These are phyloP conservation scores for Tricholoma saponaceum DNA, from an alignment of 768 basidiomycete genomes.

Conservation along the genomic window DNA sequence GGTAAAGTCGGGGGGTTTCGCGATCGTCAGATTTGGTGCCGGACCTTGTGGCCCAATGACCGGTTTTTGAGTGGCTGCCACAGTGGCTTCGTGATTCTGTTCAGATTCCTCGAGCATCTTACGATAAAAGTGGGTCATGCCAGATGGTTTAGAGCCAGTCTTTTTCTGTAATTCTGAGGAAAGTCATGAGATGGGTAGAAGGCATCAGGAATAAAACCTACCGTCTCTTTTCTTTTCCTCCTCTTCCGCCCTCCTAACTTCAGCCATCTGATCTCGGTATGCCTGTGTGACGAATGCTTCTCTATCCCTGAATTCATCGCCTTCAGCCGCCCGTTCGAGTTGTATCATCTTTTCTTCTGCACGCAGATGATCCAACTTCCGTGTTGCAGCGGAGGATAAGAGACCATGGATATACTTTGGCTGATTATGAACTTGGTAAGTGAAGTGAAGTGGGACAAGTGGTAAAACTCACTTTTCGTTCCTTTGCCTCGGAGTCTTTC, in stretches of 20 bases:
- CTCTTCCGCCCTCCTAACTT: conserved; percentile 86
- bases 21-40: conserved; percentile 66
- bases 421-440: conserved; percentile 32
- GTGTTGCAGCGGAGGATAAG: conserved; percentile 76
- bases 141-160: conserved; percentile 52
- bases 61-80: conserved; percentile 68
- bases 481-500: conserved; percentile 72
- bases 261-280: conserved; percentile 95
- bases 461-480: conserved; percentile 62
- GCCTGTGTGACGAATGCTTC: conserved; percentile 97
- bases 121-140: conserved; percentile 85
- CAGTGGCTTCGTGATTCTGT: conserved; percentile 79
- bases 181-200: not conserved
- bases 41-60: conserved; percentile 63
- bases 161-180: conserved; percentile 58
- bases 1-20: conserved; percentile 61
- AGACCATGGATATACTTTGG: conserved; percentile 91
- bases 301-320: conserved; percentile 91
- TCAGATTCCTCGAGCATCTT: conserved; percentile 76
- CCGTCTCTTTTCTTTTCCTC: conserved; percentile 90
- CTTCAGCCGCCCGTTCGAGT: conserved; percentile 87
- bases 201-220: conserved; percentile 28
- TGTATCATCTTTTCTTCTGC: conserved; percentile 99
- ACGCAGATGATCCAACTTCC: conserved; percentile 82
- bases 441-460: not conserved